These are phyloP conservation scores for Talaromyces sp. DNA, from an alignment of 2,329 filamentous ascomycete species.

Conservation along the genomic window DNA sequence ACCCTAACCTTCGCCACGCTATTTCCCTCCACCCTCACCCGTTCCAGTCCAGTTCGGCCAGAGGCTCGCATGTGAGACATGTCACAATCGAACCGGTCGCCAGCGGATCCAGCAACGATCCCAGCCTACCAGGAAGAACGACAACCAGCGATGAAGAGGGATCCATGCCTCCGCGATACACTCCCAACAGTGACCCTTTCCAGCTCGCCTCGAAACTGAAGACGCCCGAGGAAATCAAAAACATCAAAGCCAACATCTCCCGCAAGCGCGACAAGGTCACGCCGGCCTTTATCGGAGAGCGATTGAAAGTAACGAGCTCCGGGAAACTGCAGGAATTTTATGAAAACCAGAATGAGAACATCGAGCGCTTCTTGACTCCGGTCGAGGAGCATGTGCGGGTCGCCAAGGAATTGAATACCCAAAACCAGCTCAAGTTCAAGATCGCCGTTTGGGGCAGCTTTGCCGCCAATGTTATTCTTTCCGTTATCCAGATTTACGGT, in stretches of 20 bases:
- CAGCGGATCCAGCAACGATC: conserved; percentile 29
- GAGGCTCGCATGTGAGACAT: conserved; percentile 5
- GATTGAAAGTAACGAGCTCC: conserved; percentile 13
- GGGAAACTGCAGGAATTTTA: conserved; percentile 75
- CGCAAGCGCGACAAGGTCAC: conserved; percentile 61
- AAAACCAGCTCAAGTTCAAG: conserved; percentile 65
- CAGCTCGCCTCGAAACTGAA: conserved; percentile 74
- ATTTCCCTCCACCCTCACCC: conserved; percentile 17
- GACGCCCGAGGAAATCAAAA: conserved; percentile 66
- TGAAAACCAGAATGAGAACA: conserved; percentile 85
- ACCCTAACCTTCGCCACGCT: conserved; percentile 13
- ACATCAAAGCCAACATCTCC: conserved; percentile 74
- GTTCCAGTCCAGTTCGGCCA: conserved; percentile 10
- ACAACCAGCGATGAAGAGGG: conserved; percentile 40
- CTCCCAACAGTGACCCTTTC: conserved; percentile 70
- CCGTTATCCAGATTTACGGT: conserved; percentile 80
- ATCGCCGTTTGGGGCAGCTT: conserved; percentile 65
- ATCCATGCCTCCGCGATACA: conserved; percentile 51
- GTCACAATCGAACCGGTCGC: conserved; percentile 20
- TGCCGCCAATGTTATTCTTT: conserved; percentile 72
- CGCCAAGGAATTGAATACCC: conserved; percentile 71
- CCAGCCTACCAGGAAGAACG: not conserved
- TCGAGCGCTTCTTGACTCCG: conserved; percentile 83
- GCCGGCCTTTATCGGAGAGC: conserved; percentile 20
- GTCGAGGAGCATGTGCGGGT: conserved; percentile 85